phyloP scores from a whole-genome alignment of 768 basidiomycete genomes.

The Mycena chlorophos region DNA sequence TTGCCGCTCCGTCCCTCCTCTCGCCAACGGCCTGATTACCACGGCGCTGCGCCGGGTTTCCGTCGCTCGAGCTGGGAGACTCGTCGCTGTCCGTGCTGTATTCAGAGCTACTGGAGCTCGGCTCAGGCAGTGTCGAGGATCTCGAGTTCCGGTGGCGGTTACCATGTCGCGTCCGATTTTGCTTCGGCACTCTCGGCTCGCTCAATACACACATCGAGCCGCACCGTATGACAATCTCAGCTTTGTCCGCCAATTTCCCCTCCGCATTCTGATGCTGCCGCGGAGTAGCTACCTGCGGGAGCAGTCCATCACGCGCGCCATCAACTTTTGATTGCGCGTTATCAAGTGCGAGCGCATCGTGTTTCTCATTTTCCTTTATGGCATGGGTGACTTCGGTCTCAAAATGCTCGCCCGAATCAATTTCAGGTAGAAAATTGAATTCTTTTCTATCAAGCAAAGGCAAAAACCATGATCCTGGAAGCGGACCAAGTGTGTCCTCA shows the following conservation, averaged over 20 bases:
- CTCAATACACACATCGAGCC: neutral
- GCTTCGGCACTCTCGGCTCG: neutral
- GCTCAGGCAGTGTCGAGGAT: neutral
- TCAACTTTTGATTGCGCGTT: too few species aligned
- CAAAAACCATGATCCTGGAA: neutral
- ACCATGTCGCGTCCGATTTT: neutral
- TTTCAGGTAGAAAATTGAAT: neutral
- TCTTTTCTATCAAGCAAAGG: neutral
- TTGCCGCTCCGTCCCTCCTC: neutral
- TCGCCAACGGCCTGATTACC: neutral
- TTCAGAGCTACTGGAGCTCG: neutral
- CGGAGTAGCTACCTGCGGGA: too few species aligned
- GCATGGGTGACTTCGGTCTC: neutral
- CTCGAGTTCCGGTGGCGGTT: neutral
- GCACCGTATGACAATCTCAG: neutral
- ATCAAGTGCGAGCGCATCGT: too few species aligned
- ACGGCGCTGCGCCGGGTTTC: neutral
- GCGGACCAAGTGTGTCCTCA: neutral
- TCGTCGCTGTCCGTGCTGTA: neutral
- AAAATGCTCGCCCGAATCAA: neutral
- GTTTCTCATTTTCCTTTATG: too few species aligned
- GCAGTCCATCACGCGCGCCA: too few species aligned
- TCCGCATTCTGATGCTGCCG: neutral
- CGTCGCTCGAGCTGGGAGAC: neutral
- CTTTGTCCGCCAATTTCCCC: neutral